phyloP scores from a whole-genome alignment of 2,329 filamentous ascomycete genomes.

The Colletotrichum higginsianum region DNA sequence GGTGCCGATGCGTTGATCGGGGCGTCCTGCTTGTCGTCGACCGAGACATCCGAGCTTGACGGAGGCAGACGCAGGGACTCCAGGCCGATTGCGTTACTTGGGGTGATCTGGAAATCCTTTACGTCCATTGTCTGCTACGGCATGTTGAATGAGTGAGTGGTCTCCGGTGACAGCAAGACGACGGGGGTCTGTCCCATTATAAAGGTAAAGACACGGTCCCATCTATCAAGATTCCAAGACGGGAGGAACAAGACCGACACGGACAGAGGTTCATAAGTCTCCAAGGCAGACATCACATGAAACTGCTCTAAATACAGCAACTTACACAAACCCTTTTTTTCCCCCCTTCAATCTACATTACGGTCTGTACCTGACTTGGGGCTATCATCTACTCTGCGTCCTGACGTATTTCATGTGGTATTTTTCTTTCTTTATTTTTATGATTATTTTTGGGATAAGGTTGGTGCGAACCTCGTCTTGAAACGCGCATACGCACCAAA shows the following conservation, averaged over 20 bases:
- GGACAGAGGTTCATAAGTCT: conserved; percentile 22
- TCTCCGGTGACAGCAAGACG: neutral
- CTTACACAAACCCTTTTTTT: conserved; percentile 2
- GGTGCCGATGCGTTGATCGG: conserved; percentile 1
- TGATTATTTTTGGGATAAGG: conserved; percentile 3
- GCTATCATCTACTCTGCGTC: neutral
- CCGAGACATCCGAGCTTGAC: neutral
- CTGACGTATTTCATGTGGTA: neutral
- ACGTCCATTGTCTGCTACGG: conserved; percentile 21
- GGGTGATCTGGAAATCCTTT: conserved; percentile 17
- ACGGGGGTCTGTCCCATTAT: conserved; percentile 1
- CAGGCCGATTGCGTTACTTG: conserved; percentile 17
- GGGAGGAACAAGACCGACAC: neutral
- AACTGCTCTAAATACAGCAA: conserved; percentile 20
- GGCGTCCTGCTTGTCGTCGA: conserved; percentile 17
- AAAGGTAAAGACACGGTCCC: conserved; percentile 27
- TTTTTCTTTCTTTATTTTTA: too few relatives aligned
- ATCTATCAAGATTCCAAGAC: neutral
- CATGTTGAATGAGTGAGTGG: too few relatives aligned
- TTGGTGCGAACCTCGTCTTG: conserved; percentile 11
- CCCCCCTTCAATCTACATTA: too few relatives aligned
- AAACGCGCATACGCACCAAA: conserved; percentile 33
- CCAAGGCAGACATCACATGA: neutral
- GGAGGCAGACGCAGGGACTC: conserved; percentile 22
- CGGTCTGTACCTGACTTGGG: neutral